Conservation (phyloP, 192 early-diverging fungal genomes). For the Entomortierella lignicola region DNA sequence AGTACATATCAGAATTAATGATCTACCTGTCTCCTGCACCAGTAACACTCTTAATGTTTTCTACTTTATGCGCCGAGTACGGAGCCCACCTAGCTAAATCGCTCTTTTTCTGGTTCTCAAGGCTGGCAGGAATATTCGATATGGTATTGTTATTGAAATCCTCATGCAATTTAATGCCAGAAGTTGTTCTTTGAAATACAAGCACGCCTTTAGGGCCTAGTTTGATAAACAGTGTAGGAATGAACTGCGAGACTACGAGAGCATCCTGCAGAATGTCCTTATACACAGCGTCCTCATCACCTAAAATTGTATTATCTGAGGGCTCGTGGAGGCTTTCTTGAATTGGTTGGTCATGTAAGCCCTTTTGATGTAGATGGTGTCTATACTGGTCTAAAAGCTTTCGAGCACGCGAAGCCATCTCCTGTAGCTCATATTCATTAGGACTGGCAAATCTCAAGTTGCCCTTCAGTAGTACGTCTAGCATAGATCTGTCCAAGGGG, state of each 20-base stretch:
- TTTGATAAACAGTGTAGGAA: conserved; percentile 74
- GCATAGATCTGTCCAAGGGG: conserved; percentile 56
- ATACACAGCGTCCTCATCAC: background rate
- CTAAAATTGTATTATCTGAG: background rate
- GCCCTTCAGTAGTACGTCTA: conserved; percentile 4
- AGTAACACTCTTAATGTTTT: conserved; percentile 66
- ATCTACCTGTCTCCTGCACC: conserved; percentile 81
- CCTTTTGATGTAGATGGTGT: conserved; percentile 16
- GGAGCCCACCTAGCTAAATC: conserved; percentile 23
- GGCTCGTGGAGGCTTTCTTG: conserved; percentile 8
- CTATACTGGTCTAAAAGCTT: conserved; percentile 26
- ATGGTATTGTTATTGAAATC: too few species aligned
- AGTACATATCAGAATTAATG: background rate
- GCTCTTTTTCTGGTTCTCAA: background rate
- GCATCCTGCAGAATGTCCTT: conserved; percentile 30
- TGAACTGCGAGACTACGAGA: conserved; percentile 57
- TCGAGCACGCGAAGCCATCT: conserved; percentile 60
- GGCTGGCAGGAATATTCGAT: too few species aligned
- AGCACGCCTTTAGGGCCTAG: conserved; percentile 71
- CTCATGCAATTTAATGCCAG: too few species aligned
- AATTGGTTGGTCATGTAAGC: conserved; percentile 16
- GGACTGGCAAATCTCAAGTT: conserved; percentile 74
- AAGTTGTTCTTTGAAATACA: conserved; percentile 39
- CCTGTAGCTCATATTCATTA: conserved; percentile 75
- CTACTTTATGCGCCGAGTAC: conserved; percentile 45